Evolutionary conservation across 352 stramenopile species (phyloP).

Genomic region (Globisporangium megalacanthum): DNA sequence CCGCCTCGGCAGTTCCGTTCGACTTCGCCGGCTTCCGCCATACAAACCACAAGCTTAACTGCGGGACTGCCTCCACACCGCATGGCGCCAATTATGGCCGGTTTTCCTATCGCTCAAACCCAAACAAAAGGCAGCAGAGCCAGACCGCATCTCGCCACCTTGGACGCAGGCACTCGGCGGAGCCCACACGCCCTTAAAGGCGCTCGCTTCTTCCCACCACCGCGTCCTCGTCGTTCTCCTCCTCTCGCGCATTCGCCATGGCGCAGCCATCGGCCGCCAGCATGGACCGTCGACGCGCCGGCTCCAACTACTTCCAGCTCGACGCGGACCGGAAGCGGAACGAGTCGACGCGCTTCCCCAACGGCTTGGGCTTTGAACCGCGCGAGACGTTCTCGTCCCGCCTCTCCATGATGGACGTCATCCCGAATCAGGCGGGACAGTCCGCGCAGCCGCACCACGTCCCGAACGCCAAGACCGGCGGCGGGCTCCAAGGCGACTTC

Average conservation of each 20-base stretch:
- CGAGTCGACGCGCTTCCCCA: constrained; percentile 26
- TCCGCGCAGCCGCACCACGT: constrained; percentile 20
- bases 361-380: constrained; percentile 23
- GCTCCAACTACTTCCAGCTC: constrained; percentile 84
- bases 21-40: too few relatives aligned
- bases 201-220: too few relatives aligned
- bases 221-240: too few relatives aligned
- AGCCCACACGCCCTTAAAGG: too few relatives aligned
- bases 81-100: too few relatives aligned
- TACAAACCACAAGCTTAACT: too few relatives aligned
- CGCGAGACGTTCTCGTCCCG: constrained; percentile 51
- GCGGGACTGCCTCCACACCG: too few relatives aligned
- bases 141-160: too few relatives aligned
- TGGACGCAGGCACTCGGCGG: too few relatives aligned
- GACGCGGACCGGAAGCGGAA: constrained; percentile 74
- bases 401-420: constrained; percentile 66
- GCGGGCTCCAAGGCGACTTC: constrained; percentile 59
- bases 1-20: too few relatives aligned
- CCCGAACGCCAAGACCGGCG: constrained; percentile 22
- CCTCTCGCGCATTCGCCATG: constrained; percentile 35
- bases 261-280: constrained; percentile 44
- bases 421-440: constrained; percentile 19
- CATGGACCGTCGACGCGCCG: constrained; percentile 56
- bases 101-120: too few relatives aligned
- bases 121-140: too few relatives aligned